Percentiles rank a stretch among this genome's conserved stretches.
Conservation (phyloP, 495 filamentous ascomycete species). For the Tuber brumale region DNA sequence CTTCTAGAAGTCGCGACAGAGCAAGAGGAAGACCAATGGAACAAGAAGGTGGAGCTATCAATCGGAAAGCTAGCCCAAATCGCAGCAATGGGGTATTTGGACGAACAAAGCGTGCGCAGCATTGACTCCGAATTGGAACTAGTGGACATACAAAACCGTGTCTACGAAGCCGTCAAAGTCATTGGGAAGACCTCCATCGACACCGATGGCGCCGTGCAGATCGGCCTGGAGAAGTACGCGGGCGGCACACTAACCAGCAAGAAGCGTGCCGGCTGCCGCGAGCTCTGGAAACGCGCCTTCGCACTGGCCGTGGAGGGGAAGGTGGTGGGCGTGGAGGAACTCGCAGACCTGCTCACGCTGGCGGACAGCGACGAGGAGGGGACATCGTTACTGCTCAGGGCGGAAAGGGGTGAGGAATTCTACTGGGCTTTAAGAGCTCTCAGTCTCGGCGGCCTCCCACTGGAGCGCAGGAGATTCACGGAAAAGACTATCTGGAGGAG, state of each 20-base stretch:
- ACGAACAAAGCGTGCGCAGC: slow-evolving; percentile 31
- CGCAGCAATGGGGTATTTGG: slow-evolving; percentile 48
- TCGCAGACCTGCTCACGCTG: slow-evolving; percentile 79
- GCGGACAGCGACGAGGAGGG: slow-evolving; percentile 50
- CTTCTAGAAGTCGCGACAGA: slow-evolving; percentile 59
- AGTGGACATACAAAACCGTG: slow-evolving; percentile 64
- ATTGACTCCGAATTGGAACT: slow-evolving; percentile 59
- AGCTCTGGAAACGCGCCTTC: slow-evolving; percentile 60
- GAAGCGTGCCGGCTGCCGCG: slow-evolving; percentile 57
- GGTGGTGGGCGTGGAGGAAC: slow-evolving; percentile 56
- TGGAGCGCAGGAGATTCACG: slow-evolving; percentile 51
- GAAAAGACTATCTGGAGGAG: slow-evolving; percentile 78
- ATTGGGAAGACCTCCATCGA: slow-evolving; percentile 65
- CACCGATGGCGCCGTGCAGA: slow-evolving; percentile 62
- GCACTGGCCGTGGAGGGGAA: slow-evolving; percentile 60
- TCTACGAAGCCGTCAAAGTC: slow-evolving; percentile 53
- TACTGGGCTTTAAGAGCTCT: slow-evolving; percentile 65
- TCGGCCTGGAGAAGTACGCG: slow-evolving; percentile 64
- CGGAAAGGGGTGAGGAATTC: slow-evolving; percentile 52
- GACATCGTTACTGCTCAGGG: slow-evolving; percentile 26
- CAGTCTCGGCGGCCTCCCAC: slow-evolving; percentile 50
- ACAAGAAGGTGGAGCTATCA: slow-evolving; percentile 82
- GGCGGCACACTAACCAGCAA: slow-evolving; percentile 45
- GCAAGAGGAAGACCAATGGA: slow-evolving; percentile 72
- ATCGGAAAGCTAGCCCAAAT: slow-evolving; percentile 74